Conservation (phyloP, 2,329 filamentous ascomycete genomes). For the Aspergillus awamori region DNA sequence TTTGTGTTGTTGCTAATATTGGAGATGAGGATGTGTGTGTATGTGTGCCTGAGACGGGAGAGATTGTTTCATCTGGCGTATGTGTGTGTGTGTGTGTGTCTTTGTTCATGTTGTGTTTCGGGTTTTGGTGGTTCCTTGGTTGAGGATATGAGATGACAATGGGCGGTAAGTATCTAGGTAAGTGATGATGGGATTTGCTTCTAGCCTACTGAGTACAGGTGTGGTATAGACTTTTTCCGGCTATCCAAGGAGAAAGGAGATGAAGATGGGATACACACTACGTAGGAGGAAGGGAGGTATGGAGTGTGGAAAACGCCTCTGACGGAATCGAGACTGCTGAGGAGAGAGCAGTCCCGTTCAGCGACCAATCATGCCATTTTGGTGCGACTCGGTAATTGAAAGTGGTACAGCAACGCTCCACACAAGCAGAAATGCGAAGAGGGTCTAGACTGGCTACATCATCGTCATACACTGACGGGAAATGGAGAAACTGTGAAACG, state of each 20-base stretch:
- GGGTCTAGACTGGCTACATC: slow-evolving; percentile 4
- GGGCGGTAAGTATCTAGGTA: no score
- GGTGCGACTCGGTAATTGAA: slow-evolving; percentile 1
- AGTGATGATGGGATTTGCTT: no score
- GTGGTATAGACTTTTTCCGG: no score
- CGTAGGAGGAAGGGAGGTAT: not conserved
- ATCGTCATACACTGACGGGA: not conserved
- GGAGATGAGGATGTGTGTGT: not conserved
- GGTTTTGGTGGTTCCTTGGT: no score
- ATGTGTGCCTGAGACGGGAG: not conserved
- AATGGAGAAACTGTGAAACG: slow-evolving; percentile 1
- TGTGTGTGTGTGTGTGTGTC: not conserved
- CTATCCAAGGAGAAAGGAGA: no score
- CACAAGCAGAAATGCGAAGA: not conserved
- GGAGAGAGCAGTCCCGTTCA: not conserved
- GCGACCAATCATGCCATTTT: not conserved
- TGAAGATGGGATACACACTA: not conserved
- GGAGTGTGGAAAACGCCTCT: not conserved
- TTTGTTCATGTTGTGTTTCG: no score
- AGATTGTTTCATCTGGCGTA: no score
- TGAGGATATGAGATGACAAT: no score
- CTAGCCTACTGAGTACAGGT: no score
- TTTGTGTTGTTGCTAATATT: not conserved
- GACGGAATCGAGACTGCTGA: not conserved
- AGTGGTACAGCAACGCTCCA: slow-evolving; percentile 1